Base-by-base conservation (phyloP, 148 eudicot genomes). In the Camellia lanceoleosa region DNA sequence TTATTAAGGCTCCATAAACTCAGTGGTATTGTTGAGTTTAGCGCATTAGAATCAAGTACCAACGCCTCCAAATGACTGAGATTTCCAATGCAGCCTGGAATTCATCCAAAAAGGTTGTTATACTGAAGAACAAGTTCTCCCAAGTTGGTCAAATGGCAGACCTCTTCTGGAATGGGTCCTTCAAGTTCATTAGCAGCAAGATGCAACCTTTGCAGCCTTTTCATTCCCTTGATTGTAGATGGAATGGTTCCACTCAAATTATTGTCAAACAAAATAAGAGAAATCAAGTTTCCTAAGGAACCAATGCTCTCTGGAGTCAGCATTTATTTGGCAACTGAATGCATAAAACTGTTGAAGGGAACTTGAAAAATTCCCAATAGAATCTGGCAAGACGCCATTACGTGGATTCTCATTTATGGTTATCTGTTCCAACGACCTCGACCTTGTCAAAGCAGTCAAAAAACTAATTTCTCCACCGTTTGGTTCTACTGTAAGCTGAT, bases 1-100 rank as follows among this genome's bases (percentile, higher is more conserved):
- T 56, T 52, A 3, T 63, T 55, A n/a, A 82, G 19, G 14, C 55
- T 44, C 84, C 84, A 82, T 11, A 82, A 51, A 59, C 73, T 64
- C 12, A 49, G 19, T 0, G 84, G 84, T 65, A 82, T 63, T 11
- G 69, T 16, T 7, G 71, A 76, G 4, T 47, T 38, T 14, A 76
- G 42, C 13, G 11, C 11, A 20, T 76, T 76, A 4, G 71, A 76
- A 47, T 51, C 44, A 15, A 76, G 41, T 18, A 76, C n/a, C 43
- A 76, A 23, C 41, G 11, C 47, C 43, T 76, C 71, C 71, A 76
- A 64, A 3, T 11, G 42, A 51, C 55, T 63, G 47, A 76, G 59
- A 47, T 76, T 64, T 14, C 71, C 79, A 1, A 76, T 76, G 44
- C 79, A 76, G 23, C 51, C 41, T 15, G 79, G 79, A 4, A 76